phyloP scores from a whole-genome alignment of 768 basidiomycete species.

The Rhizopogon roseolus region DNA sequence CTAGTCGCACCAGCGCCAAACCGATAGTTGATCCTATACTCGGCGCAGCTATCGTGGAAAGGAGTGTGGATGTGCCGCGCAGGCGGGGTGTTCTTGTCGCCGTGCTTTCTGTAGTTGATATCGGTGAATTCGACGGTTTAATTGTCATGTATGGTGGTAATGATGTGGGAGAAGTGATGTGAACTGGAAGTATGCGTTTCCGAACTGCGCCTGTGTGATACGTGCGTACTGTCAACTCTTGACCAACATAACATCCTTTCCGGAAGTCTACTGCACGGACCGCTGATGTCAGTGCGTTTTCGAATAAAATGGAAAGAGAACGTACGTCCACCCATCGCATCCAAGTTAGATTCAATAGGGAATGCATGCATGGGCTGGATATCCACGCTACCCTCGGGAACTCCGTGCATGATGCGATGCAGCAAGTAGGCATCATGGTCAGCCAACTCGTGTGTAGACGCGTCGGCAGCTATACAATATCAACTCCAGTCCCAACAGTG shows the following conservation, averaged over 20 bases:
- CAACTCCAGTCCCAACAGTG: background rate
- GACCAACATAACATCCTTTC: conserved; percentile 98
- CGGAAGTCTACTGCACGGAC: conserved; percentile 76
- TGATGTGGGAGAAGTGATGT: conserved; percentile 37
- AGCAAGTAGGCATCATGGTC: conserved; percentile 58
- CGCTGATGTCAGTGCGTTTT: background rate
- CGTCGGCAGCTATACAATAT: conserved; percentile 42
- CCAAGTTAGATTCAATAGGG: conserved; percentile 93
- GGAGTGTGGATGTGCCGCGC: conserved; percentile 70
- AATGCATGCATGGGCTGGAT: conserved; percentile 74
- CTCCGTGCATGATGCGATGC: conserved; percentile 76
- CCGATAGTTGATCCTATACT: conserved; percentile 44
- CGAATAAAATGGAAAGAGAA: conserved; percentile 9
- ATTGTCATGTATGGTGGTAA: conserved; percentile 17
- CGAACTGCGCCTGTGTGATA: conserved; percentile 91
- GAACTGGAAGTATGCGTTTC: conserved; percentile 86
- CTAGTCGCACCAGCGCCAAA: conserved; percentile 75
- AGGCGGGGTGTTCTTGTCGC: conserved; percentile 43
- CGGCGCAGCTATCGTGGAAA: conserved; percentile 44
- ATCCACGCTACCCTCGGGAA: conserved; percentile 83
- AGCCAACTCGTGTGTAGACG: conserved; percentile 50
- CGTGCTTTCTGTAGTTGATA: conserved; percentile 22
- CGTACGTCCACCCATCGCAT: conserved; percentile 91
- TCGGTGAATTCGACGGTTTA: conserved; percentile 15
- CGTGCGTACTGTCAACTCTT: conserved; percentile 94